Percentiles rank a stretch among this genome's conserved stretches.
Evolutionary conservation across 345 rosid species (phyloP).

Genomic region (Pistacia vera): DNA sequence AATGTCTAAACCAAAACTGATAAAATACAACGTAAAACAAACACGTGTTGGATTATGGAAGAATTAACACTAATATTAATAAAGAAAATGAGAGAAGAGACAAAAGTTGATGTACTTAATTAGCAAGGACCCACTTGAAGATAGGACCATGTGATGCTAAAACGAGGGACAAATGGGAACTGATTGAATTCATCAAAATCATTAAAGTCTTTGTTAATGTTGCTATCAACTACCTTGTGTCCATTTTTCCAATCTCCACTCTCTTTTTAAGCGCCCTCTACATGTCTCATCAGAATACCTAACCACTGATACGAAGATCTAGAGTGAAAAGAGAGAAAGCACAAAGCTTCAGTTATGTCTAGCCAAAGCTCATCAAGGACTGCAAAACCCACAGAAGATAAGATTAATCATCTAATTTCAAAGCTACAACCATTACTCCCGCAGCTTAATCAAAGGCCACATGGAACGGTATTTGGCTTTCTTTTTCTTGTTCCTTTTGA

Average conservation of each 20-base stretch:
- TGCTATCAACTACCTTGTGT: slow-evolving; percentile 19
- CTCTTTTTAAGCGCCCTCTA: slow-evolving; percentile 28
- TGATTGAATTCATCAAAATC: background rate
- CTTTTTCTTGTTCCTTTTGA: background rate
- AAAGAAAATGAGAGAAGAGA: background rate
- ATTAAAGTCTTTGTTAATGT: background rate
- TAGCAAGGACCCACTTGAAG: background rate
- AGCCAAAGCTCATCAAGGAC: slow-evolving; percentile 28
- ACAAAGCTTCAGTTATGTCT: slow-evolving; percentile 22
- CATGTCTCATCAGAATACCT: too few species aligned
- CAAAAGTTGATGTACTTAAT: background rate
- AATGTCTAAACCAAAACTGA: slow-evolving; percentile 14
- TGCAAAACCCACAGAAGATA: slow-evolving; percentile 23
- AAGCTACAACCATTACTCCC: slow-evolving; percentile 34
- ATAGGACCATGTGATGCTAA: slow-evolving; percentile 17
- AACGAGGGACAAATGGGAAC: slow-evolving; percentile 25
- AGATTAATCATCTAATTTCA: slow-evolving; percentile 24
- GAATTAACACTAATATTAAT: background rate
- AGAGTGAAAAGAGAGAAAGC: background rate
- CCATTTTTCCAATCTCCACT: background rate
- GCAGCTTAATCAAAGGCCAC: slow-evolving; percentile 23
- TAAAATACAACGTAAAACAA: background rate
- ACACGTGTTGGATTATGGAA: slow-evolving; percentile 13
- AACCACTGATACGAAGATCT: background rate
- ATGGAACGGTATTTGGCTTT: slow-evolving; percentile 25